A percentile compares a stretch with the other conserved stretches of the same genome.
Conservation (phyloP, 2,329 filamentous ascomycete species). For the Talaromyces islandicus region DNA sequence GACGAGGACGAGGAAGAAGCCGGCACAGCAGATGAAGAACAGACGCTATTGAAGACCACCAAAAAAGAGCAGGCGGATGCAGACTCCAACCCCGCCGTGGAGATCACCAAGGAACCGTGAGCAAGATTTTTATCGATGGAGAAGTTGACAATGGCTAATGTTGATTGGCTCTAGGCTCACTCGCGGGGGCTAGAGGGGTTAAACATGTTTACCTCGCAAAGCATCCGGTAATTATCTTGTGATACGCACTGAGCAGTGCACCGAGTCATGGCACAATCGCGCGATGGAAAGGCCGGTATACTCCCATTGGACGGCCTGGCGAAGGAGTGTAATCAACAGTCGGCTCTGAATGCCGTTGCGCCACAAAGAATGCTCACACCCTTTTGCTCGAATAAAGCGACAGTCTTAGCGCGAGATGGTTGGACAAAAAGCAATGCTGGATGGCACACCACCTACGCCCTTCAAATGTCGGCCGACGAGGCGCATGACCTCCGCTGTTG, state of each 20-base stretch:
- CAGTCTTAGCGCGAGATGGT: background rate
- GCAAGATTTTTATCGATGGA: conserved; percentile 10
- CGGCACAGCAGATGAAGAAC: background rate
- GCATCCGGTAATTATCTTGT: conserved; percentile 4
- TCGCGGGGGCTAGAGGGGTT: conserved; percentile 11
- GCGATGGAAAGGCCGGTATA: background rate
- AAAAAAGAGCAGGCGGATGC: conserved; percentile 15
- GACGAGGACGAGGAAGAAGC: conserved; percentile 43
- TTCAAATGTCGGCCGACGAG: background rate
- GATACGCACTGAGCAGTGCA: background rate
- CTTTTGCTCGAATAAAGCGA: background rate
- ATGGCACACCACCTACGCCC: background rate
- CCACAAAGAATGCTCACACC: background rate
- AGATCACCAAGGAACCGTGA: conserved; percentile 32
- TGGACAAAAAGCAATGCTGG: background rate
- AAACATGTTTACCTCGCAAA: background rate
- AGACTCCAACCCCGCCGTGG: conserved; percentile 20
- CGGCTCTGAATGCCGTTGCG: background rate
- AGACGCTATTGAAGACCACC: conserved; percentile 9
- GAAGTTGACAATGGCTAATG: background rate
- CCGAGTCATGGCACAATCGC: background rate
- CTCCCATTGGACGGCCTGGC: background rate
- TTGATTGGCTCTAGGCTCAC: conserved; percentile 8
- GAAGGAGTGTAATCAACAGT: background rate
- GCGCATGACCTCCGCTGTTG: conserved; percentile 7